Evolutionary conservation across 805 yeast species (phyloP).

Genomic region (Suhomyces vadensis): DNA sequence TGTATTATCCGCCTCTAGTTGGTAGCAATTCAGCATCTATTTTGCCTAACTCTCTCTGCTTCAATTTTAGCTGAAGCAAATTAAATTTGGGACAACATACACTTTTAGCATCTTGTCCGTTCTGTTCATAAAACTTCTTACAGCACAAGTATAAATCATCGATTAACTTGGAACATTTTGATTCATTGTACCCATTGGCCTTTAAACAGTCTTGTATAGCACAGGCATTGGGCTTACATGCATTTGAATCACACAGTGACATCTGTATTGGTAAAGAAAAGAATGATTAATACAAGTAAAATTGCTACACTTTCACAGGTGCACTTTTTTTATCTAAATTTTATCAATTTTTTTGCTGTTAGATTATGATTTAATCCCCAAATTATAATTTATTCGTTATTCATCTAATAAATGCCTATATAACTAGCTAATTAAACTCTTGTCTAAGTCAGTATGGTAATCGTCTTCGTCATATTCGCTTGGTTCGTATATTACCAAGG

Average conservation of each 20-base stretch:
- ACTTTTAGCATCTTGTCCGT: slow-evolving; percentile 61
- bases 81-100: slow-evolving; percentile 79
- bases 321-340: background rate
- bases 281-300: background rate
- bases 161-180: slow-evolving; percentile 68
- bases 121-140: slow-evolving; percentile 55
- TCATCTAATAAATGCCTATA: background rate
- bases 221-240: slow-evolving; percentile 81
- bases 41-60: slow-evolving; percentile 58
- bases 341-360: background rate
- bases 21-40: slow-evolving; percentile 55
- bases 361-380: background rate
- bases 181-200: slow-evolving; percentile 63
- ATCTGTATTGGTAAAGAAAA: slow-evolving; percentile 1
- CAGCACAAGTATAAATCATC: slow-evolving; percentile 79
- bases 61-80: slow-evolving; percentile 60
- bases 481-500: slow-evolving; percentile 45
- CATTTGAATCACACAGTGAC: slow-evolving; percentile 5
- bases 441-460: slow-evolving; percentile 56
- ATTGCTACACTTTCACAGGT: slow-evolving; percentile 2
- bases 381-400: background rate
- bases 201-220: slow-evolving; percentile 79
- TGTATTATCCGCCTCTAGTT: slow-evolving; percentile 8
- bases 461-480: slow-evolving; percentile 56
- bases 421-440: slow-evolving; percentile 12